These are phyloP conservation scores for Termitomyces sp. DNA, from an alignment of 768 basidiomycete species.

Conservation along the genomic window DNA sequence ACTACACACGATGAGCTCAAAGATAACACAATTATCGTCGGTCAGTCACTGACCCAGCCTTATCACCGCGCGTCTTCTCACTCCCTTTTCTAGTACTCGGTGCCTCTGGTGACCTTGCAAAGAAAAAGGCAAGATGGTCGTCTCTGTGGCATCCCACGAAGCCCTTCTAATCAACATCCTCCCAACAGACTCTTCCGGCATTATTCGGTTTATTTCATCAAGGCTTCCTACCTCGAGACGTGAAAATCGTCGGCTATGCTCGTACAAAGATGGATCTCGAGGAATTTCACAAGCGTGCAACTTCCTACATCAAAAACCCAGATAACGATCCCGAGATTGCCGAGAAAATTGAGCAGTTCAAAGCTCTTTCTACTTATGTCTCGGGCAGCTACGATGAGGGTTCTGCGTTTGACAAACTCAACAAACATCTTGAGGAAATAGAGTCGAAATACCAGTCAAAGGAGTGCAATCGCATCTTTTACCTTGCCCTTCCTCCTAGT, in stretches of 20 bases:
- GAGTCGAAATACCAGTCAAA: conserved; percentile 65
- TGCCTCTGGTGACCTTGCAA: conserved; percentile 95
- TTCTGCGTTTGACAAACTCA: conserved; percentile 71
- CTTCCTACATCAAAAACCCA: conserved; percentile 79
- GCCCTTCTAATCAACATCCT: conserved; percentile 9
- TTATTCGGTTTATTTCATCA: conserved; percentile 85
- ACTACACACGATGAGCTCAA: conserved; percentile 63
- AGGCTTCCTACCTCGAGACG: conserved; percentile 74
- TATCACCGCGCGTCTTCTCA: conserved; percentile 6
- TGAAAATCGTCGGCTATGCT: conserved; percentile 94
- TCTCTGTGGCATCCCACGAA: background rate
- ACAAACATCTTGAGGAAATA: conserved; percentile 69
- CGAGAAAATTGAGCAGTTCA: conserved; percentile 77
- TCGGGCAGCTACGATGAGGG: conserved; percentile 87
- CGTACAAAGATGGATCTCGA: conserved; percentile 87
- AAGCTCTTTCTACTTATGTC: conserved; percentile 73
- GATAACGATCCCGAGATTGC: conserved; percentile 56
- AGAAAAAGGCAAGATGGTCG: conserved; percentile 77
- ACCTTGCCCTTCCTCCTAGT: conserved; percentile 95
- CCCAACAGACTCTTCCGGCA: conserved; percentile 83
- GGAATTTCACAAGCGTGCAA: conserved; percentile 82
- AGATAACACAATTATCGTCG: conserved; percentile 87
- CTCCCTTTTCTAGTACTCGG: conserved; percentile 64
- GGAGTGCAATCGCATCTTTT: conserved; percentile 83
- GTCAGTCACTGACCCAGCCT: conserved; percentile 38